Evolutionary conservation across 129 eudicot species (phyloP), one percentile per base, ranked within the genome.

Genomic region (Tanacetum coccineum): DNA sequence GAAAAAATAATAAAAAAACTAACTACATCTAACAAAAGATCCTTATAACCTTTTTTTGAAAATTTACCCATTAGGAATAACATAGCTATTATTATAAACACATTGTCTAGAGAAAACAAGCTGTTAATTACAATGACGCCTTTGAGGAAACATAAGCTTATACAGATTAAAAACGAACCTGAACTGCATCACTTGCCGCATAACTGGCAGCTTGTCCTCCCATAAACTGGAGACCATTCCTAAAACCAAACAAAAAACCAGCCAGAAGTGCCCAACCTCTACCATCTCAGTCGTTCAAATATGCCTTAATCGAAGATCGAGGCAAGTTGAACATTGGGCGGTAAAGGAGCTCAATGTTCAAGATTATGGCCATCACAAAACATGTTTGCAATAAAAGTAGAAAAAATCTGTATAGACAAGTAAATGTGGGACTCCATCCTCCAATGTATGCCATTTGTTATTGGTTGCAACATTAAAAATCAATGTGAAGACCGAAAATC

Each of bases 161-260:
- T 32, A 21, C 9, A n/a, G 8, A 52, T 6, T 26, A 4, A 20
- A 2, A 51, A 71, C 78, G 59, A 53, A 90, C 97, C 92, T 90
- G 91, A 72, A 87, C 96, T 13, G 96, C 88, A 78, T 91, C 96
- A 32, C 96, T 95, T 57, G 98, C 94, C 49, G 98, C 96, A 80
- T 91, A 91, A 59, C 97, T 94, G 66, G 96, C 97, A 18, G 94
- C 96, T 82, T 91, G 94, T 10, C 97, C 97, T 30, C 96, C 96
- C 87, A 91, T 83, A 58, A 91, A 91, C 70, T 91, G 96, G 13
- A 91, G 97, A 19, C 96, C 97, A 22, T 91, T 91, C 8, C 97
- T 96, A 49, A 87, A 87, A 3, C 96, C 94, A 55, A 96, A 91
- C 62, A 93, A 55, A 73, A 93, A 69, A 9, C 96, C 98, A 15